Conservation (phyloP, 257 asterid genomes). For the Solanum okadae region DNA sequence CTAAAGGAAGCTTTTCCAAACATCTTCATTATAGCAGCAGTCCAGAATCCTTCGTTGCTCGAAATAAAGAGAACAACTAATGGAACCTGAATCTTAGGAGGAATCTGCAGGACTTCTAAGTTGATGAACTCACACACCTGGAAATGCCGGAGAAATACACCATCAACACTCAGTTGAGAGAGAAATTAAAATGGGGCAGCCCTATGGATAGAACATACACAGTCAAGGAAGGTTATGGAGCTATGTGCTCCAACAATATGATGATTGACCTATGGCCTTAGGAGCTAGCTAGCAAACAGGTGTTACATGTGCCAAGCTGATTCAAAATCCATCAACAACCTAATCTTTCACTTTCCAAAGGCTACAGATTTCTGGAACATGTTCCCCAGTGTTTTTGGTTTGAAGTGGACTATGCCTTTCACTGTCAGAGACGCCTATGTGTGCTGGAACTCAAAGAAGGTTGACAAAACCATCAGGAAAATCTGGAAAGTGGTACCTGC, state of each 20-base stretch:
- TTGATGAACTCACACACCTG: not conserved
- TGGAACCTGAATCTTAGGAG: not conserved
- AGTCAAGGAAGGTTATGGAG: not conserved
- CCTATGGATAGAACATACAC: not conserved
- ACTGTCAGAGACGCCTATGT: not conserved
- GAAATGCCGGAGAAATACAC: not conserved
- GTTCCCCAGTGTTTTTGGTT: not conserved
- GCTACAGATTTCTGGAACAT: not conserved
- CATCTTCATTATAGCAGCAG: not conserved
- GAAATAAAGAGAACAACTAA: not conserved
- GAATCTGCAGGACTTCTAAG: not conserved
- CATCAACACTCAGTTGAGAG: not conserved
- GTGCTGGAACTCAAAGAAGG: not conserved
- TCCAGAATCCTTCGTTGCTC: not conserved
- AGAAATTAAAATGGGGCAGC: not conserved
- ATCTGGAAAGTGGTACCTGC: not conserved
- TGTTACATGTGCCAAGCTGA: not conserved
- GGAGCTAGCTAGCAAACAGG: not conserved
- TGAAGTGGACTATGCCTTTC: not conserved
- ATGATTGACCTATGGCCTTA: not conserved
- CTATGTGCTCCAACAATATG: not conserved
- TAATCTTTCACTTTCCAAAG: not conserved
- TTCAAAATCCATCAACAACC: not conserved
- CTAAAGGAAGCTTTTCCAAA: not conserved
- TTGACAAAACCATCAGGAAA: not conserved